Evolutionary conservation across 139 green algal genomes (phyloP), one percentile per base, ranked within the genome.

Genomic region (Chlorella sp.): DNA sequence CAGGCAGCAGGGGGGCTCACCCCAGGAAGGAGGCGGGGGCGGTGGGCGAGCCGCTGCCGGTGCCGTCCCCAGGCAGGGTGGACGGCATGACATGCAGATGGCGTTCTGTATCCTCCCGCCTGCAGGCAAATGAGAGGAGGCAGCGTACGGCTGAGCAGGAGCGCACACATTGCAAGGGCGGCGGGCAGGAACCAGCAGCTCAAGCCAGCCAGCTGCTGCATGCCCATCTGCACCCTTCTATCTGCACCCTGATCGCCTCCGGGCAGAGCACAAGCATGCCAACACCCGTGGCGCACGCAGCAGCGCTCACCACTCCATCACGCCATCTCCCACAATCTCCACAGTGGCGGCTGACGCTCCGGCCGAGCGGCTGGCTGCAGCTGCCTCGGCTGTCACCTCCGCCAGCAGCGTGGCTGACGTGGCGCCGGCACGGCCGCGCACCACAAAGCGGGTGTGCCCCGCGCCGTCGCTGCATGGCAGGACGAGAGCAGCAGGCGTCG

Each of bases 31-130:
- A 60, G 51, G 11, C 9, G 13, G 68, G 36, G 26, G 34, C 36
- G 22, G 51, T 86, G 30, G 81, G 81, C 13, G 70, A 81, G 70
- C 36, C 83, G 72, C 76, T 30, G 69, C 46, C 60, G 36, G 58
- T 48, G 46, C 38, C 58, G 38, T 77, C 48, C 54, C 83, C 54
- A 4, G 38, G 48, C 41, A 73, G 40, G 0, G 84, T n/a, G 38
- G 46, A 32, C 46, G 84, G 43, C 48, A 56, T 56, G 32, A 89
- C 20, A 38, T 44, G 51, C 20, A 89, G 75, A 43, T 89, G 54
- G 22, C 85, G 46, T 40, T 81, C 85, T 0, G 85, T 88, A 51
- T 88, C 85, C 65, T 88, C 78, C 36, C 85, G 36, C 84, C 75
- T 81, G 75, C 51, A 38, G 20, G 24, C 24, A 70, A 70, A 40